These are phyloP conservation scores for Eimeria acervulina DNA, from an alignment of 169 alveolate genomes.

Conservation along the genomic window DNA sequence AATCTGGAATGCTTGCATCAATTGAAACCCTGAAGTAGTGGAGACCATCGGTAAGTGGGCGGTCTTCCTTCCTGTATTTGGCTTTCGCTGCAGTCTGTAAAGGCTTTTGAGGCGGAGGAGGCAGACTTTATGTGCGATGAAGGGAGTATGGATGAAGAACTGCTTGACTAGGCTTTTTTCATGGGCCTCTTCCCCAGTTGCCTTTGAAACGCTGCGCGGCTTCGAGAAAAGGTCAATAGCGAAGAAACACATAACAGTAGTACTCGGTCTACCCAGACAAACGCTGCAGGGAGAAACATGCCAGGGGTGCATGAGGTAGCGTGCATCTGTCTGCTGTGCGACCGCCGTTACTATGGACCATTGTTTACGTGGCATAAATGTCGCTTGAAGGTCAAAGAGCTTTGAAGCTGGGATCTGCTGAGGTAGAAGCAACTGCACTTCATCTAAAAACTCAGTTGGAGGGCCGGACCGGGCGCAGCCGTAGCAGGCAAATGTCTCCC, in stretches of 20 bases:
- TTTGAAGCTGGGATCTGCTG: not conserved
- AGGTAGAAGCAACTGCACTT: not conserved
- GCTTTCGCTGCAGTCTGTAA: constrained; percentile 73
- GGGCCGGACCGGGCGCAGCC: not conserved
- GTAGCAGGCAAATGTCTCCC: not conserved
- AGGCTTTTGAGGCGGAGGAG: constrained; percentile 66
- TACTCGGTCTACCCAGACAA: not conserved
- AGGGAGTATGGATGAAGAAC: constrained; percentile 71
- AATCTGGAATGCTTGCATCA: not conserved
- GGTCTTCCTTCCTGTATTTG: not conserved
- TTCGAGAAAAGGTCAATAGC: not conserved
- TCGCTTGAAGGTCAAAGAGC: not conserved
- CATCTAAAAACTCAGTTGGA: not conserved
- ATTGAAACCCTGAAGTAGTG: not conserved
- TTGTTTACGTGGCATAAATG: not conserved
- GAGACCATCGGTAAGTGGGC: not conserved
- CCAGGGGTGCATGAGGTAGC: not conserved
- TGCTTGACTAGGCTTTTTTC: constrained; percentile 18
- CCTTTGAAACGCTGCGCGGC: not conserved
- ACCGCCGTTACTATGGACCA: not conserved
- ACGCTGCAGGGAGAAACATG: not conserved
- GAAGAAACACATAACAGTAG: not conserved
- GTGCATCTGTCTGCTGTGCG: not conserved
- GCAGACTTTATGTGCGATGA: constrained; percentile 56
- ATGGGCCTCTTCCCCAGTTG: not conserved